Percentiles rank a stretch among this genome's conserved stretches.
Evolutionary conservation across 371 early-diverging fungal genomes (phyloP).

Genomic region (Lichtheimia hyalospora): DNA sequence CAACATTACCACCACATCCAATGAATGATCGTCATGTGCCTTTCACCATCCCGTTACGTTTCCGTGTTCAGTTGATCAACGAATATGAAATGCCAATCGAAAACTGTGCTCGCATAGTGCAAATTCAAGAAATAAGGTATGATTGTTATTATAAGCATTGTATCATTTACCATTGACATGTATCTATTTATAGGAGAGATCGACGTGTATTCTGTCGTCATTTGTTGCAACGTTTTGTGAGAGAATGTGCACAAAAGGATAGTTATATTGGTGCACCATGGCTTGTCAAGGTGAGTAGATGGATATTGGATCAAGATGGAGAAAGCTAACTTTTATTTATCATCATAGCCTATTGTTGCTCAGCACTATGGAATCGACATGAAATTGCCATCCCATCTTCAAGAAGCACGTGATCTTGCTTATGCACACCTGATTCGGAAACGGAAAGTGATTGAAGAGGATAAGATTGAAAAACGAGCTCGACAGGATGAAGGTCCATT

Average conservation of each 20-base stretch:
- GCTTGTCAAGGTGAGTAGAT: conserved; percentile 57
- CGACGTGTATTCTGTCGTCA: conserved; percentile 53
- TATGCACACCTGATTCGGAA: conserved; percentile 30
- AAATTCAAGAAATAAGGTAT: conserved; percentile 22
- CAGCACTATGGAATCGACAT: conserved; percentile 49
- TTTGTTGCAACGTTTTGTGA: conserved; percentile 64
- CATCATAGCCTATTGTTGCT: conserved; percentile 42
- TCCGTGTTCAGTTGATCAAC: conserved; percentile 36
- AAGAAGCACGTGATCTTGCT: conserved; percentile 40
- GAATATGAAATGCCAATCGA: conserved; percentile 31
- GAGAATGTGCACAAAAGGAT: conserved; percentile 66
- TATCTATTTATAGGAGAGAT: conserved; percentile 40
- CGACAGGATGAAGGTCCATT: conserved; percentile 40
- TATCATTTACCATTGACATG: too few relatives aligned
- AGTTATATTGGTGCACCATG: conserved; percentile 69
- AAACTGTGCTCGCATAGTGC: conserved; percentile 28
- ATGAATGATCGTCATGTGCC: background rate
- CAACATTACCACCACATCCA: too few relatives aligned
- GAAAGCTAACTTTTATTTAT: background rate
- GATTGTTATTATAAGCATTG: too few relatives aligned
- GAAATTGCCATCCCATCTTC: conserved; percentile 46
- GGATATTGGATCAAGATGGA: background rate
- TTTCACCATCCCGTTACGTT: conserved; percentile 9
- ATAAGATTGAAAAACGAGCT: conserved; percentile 38
- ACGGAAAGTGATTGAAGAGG: conserved; percentile 31